Evolutionary conservation across 2,329 filamentous ascomycete species (phyloP).

Genomic region (Aspergillus tanneri): DNA sequence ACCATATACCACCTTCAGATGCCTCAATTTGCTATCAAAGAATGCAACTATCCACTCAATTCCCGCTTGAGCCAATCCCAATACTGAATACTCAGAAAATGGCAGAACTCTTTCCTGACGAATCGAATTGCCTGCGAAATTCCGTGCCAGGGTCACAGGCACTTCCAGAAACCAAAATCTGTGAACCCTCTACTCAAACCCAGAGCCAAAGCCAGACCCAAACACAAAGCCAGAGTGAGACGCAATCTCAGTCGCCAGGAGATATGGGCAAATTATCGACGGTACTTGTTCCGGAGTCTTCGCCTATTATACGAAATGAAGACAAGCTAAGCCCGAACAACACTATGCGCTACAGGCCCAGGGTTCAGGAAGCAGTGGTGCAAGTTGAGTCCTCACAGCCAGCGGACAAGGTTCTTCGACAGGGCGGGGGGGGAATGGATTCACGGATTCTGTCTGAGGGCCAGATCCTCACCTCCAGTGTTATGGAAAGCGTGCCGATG

Average conservation of each 20-base stretch:
- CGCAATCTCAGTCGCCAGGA: constrained; percentile 24
- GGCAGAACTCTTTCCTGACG: constrained; percentile 39
- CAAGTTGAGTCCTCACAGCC: constrained; percentile 45
- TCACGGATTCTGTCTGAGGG: constrained; percentile 32
- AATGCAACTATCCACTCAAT: constrained; percentile 37
- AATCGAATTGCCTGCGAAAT: constrained; percentile 20
- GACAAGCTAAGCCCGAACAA: constrained; percentile 10
- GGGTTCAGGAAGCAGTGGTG: constrained; percentile 30
- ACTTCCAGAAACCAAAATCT: neutral
- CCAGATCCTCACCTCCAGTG: constrained; percentile 42
- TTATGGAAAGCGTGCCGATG: constrained; percentile 46
- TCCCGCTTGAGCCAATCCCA: constrained; percentile 38
- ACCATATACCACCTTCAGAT: constrained; percentile 34
- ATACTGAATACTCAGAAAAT: constrained; percentile 37
- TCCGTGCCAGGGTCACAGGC: neutral
- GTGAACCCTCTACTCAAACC: constrained; percentile 7
- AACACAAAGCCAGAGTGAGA: constrained; percentile 12
- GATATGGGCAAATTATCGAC: constrained; percentile 24
- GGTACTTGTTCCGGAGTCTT: constrained; percentile 42
- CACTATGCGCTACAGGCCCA: constrained; percentile 19
- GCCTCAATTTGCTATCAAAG: constrained; percentile 40
- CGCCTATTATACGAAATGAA: constrained; percentile 29
- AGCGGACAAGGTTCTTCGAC: constrained; percentile 26
- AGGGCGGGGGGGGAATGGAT: constrained; percentile 11
- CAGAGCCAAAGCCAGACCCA: constrained; percentile 1